phyloP scores from a whole-genome alignment of 2,329 filamentous ascomycete species.

The Nothopassalora personata region DNA sequence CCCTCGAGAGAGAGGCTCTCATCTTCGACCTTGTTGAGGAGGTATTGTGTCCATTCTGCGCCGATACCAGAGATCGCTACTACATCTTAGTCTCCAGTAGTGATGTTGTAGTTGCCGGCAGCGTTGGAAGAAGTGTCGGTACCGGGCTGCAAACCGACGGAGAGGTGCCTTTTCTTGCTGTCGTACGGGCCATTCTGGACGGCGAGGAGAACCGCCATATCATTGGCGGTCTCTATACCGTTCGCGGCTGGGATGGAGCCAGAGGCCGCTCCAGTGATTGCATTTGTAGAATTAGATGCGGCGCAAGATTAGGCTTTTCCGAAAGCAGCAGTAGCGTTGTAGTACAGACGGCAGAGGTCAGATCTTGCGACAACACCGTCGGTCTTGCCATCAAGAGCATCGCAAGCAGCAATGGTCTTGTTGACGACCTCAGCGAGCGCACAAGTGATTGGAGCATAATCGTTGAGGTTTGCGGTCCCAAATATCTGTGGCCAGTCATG shows the following conservation, averaged over 20 bases:
- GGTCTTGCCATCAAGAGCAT: constrained; percentile 49
- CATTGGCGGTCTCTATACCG: constrained; percentile 30
- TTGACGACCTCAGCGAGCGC: constrained; percentile 50
- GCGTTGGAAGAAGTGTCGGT: constrained; percentile 7
- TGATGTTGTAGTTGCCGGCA: constrained; percentile 27
- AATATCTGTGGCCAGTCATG: constrained; percentile 39
- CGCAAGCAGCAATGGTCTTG: constrained; percentile 50
- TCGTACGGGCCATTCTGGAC: constrained; percentile 39
- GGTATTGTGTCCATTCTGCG: constrained; percentile 38
- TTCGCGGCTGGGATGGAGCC: constrained; percentile 24
- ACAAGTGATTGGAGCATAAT: constrained; percentile 41
- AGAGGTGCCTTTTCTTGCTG: constrained; percentile 36
- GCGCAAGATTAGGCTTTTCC: constrained; percentile 44
- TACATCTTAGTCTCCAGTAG: constrained; percentile 29
- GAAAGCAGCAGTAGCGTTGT: constrained; percentile 43
- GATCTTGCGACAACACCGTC: constrained; percentile 51
- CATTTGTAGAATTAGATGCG: constrained; percentile 22
- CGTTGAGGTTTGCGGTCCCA: constrained; percentile 30
- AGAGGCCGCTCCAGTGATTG: constrained; percentile 3
- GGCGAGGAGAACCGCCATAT: constrained; percentile 30
- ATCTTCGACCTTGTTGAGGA: constrained; percentile 33
- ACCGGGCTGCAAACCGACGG: constrained; percentile 34
- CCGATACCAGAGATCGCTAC: constrained; percentile 29
- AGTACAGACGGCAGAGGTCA: constrained; percentile 44
- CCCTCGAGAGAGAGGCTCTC: constrained; percentile 38